Base-by-base conservation (phyloP, 208 protist species). In the Novymonas esmeraldas region DNA sequence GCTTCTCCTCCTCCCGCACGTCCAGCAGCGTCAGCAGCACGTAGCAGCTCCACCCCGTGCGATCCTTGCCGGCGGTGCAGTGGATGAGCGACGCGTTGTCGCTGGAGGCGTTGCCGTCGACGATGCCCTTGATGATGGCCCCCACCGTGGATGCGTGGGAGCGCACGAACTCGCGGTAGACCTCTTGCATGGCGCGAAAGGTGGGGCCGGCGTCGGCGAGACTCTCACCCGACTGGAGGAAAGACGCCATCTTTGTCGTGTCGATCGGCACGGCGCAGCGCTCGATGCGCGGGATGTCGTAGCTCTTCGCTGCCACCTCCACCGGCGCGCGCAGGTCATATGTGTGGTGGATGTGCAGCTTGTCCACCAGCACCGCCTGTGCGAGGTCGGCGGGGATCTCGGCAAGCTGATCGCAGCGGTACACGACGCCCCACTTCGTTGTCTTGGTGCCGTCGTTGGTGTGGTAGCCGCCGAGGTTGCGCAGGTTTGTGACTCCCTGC, bases 51-150 rank as follows among this genome's bases (percentile, higher is more conserved):
- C 76, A 64, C 18, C 79, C 76, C 10, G 76, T 85, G 26, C 79
- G 63, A 39, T 85, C 79, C 45, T 81, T 85, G 46, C 79, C 79
- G 28, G 79, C 77, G 2, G 79, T 82, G 76, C 79, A 85, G 71
- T 85, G 79, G 22, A 85, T 48, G 28, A 82, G 46, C 26, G 56
- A 29, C 16, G 77, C 71, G 36, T 67, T 75, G 42, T 78, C 56
- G 0, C 70, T 16, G 14, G 64, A 66, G 22, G 57, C 20, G 16
- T 64, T 57, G 36, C 55, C 55, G 29, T 28, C 38, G 14, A 83
- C 24, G 29, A 83, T 59, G 10, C 52, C 60, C 46, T 73, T 70
- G n/a, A 83, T 48, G 18, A 83, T 34, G 11, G 45, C 24, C 9
- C 78, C 78, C 26, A 74, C 45, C 22, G 60, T 70, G 5, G 13